Base-by-base conservation (phyloP, 768 basidiomycete species). In the Dendrothele bispora region DNA sequence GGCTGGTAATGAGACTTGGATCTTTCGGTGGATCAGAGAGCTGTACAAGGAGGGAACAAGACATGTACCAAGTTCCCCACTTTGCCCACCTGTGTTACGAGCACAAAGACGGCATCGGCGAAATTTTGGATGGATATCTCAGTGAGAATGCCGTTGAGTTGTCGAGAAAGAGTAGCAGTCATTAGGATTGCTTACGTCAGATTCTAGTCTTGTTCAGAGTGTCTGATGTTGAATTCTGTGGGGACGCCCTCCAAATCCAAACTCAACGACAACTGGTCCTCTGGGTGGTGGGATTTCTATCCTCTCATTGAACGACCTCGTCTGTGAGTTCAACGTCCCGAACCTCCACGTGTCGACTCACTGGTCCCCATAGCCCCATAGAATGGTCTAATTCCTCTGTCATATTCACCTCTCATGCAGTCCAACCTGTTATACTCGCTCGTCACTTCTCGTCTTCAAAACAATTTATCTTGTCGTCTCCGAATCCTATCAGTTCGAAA, bases 51-150 rank as follows among this genome's bases (percentile, higher is more conserved):
- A 36, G 29, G 26, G 43, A 26, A 30, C 45, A 47, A 49, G 15
- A 43, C 37, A 57, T 68, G 64, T 61, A 95, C 93, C 69, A 98
- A 62, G 60, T 77, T 83, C 47, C 95, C 95, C 11, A 95, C 86
- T 79, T 93, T 95, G 30, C 90, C 89, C 51, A 91, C 63, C 65
- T 98, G 95, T 1, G 92, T 94, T 44, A 98, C 75, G 20, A 97
- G 73, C n/a, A 97, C 84, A 17, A 98, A 72, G 11, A 82, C 71
- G 21, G 91, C 78, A 67, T 98, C 95, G 44, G 80, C 78, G 61
- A 82, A 98, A 0, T 73, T 70, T 58, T 97, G 92, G 6, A 95
- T 61, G 37, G 94, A 55, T 14, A 97, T 68, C 46, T 95, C 84
- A 2, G 91, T 97, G 15, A 61, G 66, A 11, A 74, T 66, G 11